phyloP scores from a whole-genome alignment of 148 eudicot genomes.

The Linanthus parryae region DNA sequence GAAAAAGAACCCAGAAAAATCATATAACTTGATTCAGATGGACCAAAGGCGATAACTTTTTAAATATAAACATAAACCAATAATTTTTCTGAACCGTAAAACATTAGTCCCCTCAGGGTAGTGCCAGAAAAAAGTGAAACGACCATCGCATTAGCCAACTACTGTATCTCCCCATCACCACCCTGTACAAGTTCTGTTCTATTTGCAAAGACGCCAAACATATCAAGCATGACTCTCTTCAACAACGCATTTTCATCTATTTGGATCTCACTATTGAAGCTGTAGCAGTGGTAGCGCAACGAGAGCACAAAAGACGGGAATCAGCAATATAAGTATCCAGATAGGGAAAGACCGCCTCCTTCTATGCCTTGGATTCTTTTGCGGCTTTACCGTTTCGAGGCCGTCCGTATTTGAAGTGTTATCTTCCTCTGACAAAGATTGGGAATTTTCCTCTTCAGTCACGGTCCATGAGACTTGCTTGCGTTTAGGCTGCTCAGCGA shows the following conservation, averaged over 20 bases:
- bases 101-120: not conserved
- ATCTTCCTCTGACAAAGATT: slow-evolving; percentile 17
- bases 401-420: slow-evolving; percentile 20
- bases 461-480: slow-evolving; percentile 21
- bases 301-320: slow-evolving; percentile 62
- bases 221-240: not conserved
- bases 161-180: not conserved
- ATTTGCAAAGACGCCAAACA: not conserved
- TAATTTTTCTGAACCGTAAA: not conserved
- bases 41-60: no score
- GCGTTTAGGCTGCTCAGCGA: slow-evolving; percentile 31
- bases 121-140: slow-evolving; percentile 9
- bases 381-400: slow-evolving; percentile 30
- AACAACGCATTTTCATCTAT: not conserved
- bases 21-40: no score
- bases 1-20: no score
- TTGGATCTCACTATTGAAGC: slow-evolving; percentile 25
- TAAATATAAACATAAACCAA: no score
- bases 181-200: slow-evolving; percentile 12
- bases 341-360: slow-evolving; percentile 50
- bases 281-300: slow-evolving; percentile 92
- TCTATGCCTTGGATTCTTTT: slow-evolving; percentile 32
- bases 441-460: slow-evolving; percentile 21
- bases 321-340: slow-evolving; percentile 65
- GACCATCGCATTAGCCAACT: not conserved